Base-by-base conservation (phyloP, 148 eudicot genomes). In the Amaranthus palmeri region DNA sequence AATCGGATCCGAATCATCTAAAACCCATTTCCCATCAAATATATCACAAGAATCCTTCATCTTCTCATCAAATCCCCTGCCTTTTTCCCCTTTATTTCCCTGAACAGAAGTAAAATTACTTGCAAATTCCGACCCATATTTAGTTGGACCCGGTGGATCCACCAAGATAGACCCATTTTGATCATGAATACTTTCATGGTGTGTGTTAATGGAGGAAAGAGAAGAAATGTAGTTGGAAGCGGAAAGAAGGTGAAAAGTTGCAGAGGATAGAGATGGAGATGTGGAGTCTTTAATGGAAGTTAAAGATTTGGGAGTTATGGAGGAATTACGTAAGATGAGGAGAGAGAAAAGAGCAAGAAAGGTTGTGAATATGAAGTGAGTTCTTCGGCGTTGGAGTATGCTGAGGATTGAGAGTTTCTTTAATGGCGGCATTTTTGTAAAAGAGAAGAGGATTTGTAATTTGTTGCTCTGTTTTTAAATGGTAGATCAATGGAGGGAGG, bases 1-100 rank as follows among this genome's bases (percentile, higher is more conserved):
- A 70, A 68, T 3, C 57, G 85, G 91, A 49, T 65, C 75, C 2
- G 69, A 70, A 59, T 81, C 79, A 75, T 81, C 85, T 63, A 62
- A 52, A 3, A 84, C 82, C 96, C 96, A 90, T 40, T 65, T 66
- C 8, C 96, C 96, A 77, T 90, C 81, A 71, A 90, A 90, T 49
- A 90, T 74, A 69, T 90, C 92, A 61, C 91, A 87, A 85, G 83
- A 83, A 68, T 49, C 11, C 7, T 40, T 58, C 54, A 47, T 47
- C 41, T 72, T 54, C 53, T 0, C 47, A 46, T 49, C 70, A 42
- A 8, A 62, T 10, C 10, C 42, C 61, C 12, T 55, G 14, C 15
- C 65, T 55, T 48, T 18, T 14, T 25, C 53, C 10, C 7, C 10
- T 45, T 4, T 25, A 54, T 14, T 65, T 18, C 75, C 71, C 58